A percentile compares a stretch with the other conserved stretches of the same genome.
phyloP scores from a whole-genome alignment of 2,329 filamentous ascomycete species.

The Aureobasidium sp. region DNA sequence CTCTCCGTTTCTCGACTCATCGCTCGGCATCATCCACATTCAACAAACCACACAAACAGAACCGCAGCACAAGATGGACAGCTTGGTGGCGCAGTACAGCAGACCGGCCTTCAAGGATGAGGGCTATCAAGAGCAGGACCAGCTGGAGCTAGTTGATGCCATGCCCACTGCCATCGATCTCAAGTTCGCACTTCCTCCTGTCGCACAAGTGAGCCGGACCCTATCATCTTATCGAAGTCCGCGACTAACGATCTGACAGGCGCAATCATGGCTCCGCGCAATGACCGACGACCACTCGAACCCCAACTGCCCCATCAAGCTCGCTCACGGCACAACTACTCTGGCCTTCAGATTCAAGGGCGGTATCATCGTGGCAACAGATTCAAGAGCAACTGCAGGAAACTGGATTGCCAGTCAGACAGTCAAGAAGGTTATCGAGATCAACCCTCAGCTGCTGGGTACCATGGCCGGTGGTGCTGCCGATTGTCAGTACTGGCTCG shows the following conservation, averaged over 20 bases:
- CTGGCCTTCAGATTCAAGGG: constrained; percentile 97
- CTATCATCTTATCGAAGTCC: constrained; percentile 2
- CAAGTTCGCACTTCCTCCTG: constrained; percentile 90
- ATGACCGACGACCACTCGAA: constrained; percentile 97
- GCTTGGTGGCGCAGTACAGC: constrained; percentile 87
- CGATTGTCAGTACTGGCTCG: constrained; percentile 99
- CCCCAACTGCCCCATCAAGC: constrained; percentile 96
- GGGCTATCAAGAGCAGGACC: constrained; percentile 51
- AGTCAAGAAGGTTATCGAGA: constrained; percentile 99
- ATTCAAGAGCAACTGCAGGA: constrained; percentile 92
- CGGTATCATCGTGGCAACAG: constrained; percentile 96
- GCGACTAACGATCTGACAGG: constrained; percentile 41
- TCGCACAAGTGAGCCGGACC: constrained; percentile 63
- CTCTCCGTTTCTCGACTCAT: background rate
- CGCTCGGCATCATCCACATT: background rate
- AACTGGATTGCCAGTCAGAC: constrained; percentile 99
- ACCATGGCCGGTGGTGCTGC: constrained; percentile 98
- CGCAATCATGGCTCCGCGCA: constrained; percentile 88
- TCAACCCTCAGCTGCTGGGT: constrained; percentile 86
- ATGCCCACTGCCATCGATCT: constrained; percentile 65
- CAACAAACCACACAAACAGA: background rate
- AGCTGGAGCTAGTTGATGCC: constrained; percentile 61
- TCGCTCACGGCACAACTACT: constrained; percentile 96
- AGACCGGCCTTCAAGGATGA: constrained; percentile 67
- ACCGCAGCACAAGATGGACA: constrained; percentile 58